Evolutionary conservation across 176 grass and related monocot species (phyloP), one percentile per base, ranked within the genome.

Genomic region (Typha latifolia): DNA sequence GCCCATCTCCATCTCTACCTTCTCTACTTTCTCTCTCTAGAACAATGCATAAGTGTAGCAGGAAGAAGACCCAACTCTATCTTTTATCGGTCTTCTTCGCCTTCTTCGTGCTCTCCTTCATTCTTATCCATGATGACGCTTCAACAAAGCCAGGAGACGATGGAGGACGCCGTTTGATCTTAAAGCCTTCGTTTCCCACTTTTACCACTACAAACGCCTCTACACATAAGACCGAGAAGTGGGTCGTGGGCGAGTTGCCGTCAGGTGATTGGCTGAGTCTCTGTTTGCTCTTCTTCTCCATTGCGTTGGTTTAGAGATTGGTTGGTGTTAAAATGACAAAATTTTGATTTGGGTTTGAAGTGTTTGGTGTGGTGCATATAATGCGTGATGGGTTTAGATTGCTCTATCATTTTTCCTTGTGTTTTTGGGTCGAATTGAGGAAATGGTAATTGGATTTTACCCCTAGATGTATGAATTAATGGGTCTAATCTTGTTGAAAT

Each of bases 11-110:
- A n/a, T n/a, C n/a, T 26, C 24, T 26, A 26, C 24, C 24, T 13
- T 51, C 16, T 51, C 66, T 66, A 26, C 64, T 48, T 14, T 66
- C 64, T 48, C 64, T 66, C 65, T 49, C 66, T 49, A 57, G 52
- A 57, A 18, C 16, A 22, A 68, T 68, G 47, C 50, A 20, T 2
- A 55, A 31, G 51, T 27, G 49, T 9, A 12, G 50, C 48, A 47
- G n/a, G 48, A 70, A 21, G 68, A 70, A 21, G 27, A 27, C 10
- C 10, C 68, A 70, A 56, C 24, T 56, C 50, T 55, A 14, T 27
- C 68, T 70, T 24, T 70, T 47, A 14, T 11, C 32, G 26, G 14
- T 20, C 29, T 12, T 59, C 27, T 37, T 70, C 50, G 9, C 10
- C 50, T 56, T 70, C 50, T 57, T 70, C 26, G 10, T 70, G 49